A percentile compares a stretch with the other conserved stretches of the same genome.
Evolutionary conservation across 805 yeast species (phyloP).

Genomic region (Cyberlindnera xylosilytica): DNA sequence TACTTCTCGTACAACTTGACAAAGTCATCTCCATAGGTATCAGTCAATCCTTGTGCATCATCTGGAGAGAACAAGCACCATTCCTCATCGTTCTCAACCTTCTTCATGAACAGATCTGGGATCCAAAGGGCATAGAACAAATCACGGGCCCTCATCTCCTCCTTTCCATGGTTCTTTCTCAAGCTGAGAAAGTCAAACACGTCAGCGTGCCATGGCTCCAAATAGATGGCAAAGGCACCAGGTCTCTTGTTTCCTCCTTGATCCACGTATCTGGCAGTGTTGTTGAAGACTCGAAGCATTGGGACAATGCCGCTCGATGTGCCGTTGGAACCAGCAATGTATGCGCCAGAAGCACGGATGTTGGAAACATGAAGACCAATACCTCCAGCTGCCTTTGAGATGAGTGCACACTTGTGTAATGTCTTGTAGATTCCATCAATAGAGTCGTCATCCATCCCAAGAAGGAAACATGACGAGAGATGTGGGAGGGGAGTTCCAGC

Average conservation of each 20-base stretch:
- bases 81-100: constrained; percentile 71
- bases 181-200: constrained; percentile 81
- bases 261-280: constrained; percentile 95
- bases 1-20: constrained; percentile 66
- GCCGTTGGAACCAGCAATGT: constrained; percentile 90
- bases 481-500: constrained; percentile 86
- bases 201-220: constrained; percentile 98
- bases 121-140: constrained; percentile 93
- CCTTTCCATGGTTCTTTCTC: constrained; percentile 92
- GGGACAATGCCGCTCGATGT: constrained; percentile 91
- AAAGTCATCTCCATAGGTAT: constrained; percentile 82
- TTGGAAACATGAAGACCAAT: constrained; percentile 88
- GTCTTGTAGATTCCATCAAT: constrained; percentile 94
- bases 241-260: constrained; percentile 99
- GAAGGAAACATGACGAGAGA: constrained; percentile 87
- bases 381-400: constrained; percentile 95
- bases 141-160: constrained; percentile 90
- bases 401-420: constrained; percentile 80
- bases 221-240: constrained; percentile 90
- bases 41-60: constrained; percentile 82
- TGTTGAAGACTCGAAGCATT: constrained; percentile 93
- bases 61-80: constrained; percentile 93
- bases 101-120: constrained; percentile 89
- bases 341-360: constrained; percentile 81
- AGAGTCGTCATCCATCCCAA: constrained; percentile 92